Base-by-base conservation (phyloP, 192 early-diverging fungal species). In the Thamnidium elegans region DNA sequence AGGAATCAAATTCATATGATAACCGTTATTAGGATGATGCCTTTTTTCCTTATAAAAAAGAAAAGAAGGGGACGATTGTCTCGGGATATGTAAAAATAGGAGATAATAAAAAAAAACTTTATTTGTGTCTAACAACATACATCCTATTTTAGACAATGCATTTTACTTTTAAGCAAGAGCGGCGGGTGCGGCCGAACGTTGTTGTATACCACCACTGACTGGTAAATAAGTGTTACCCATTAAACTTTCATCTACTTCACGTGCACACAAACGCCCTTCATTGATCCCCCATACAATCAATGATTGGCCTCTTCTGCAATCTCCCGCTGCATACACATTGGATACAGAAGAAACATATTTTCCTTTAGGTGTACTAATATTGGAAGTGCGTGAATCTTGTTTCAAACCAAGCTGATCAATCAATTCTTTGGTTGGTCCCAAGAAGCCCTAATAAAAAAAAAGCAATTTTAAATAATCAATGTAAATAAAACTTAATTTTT, bases 251-350 rank as follows among this genome's bases (percentile, higher is more conserved):
- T 99, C 97, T 26, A 97, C 84, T 73, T 97, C 93, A 36, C 95
- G 84, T 9, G 97, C 97, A 52, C 90, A 89, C 80, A 94, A 88
- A 50, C 97, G 86, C 52, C 97, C 97, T 76, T 99, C 97, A 75
- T 95, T 96, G 77, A 99, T 97, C 71, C 92, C 97, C 93, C 94
- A 96, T 36, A 99, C 97, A 70, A 99, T 94, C 55, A 99, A 77
- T 34, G 84, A 87, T 83, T 96, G 94, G 11, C 97, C 97, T 20
- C 97, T 86, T 50, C 97, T 89, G 77, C 94, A 96, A 81, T 99
- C 97, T 67, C 97, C 97, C 13, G 97, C 97, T 23, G 97, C 97
- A 79, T 87, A 99, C 21, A 99, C 92, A 46, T 88, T 85, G 17
- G 81, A 70, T 15, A 92, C 85, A 19, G 79, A 80, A 9, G 96